These are phyloP conservation scores for Lactarius quietus DNA, from an alignment of 768 basidiomycete species.

Conservation along the genomic window DNA sequence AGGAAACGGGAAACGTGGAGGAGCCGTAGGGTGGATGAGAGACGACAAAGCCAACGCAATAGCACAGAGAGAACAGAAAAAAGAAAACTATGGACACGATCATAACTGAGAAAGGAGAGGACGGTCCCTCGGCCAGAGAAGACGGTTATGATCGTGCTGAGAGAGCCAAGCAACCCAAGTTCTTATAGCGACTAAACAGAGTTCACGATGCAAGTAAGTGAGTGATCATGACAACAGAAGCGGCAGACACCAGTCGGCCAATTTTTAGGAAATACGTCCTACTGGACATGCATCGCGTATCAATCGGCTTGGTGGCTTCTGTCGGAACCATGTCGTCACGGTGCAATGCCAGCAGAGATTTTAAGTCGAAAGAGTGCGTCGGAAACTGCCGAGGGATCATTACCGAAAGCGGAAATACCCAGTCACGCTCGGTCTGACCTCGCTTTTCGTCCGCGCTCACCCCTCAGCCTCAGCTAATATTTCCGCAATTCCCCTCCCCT, in stretches of 20 bases:
- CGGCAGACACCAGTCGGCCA: too few species aligned
- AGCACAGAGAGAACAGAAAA: constrained; percentile 1
- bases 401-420: neutral
- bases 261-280: too few species aligned
- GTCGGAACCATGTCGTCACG: too few species aligned
- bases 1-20: neutral
- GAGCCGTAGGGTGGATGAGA: neutral
- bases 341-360: too few species aligned
- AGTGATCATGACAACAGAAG: neutral
- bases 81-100: neutral
- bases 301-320: too few species aligned
- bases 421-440: constrained; percentile 9
- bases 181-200: neutral
- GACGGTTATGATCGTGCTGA: neutral
- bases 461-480: constrained; percentile 16
- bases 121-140: constrained; percentile 5
- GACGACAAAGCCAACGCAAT: neutral
- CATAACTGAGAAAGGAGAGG: constrained; percentile 8
- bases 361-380: neutral
- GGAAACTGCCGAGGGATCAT: neutral
- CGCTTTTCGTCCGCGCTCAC: constrained; percentile 19
- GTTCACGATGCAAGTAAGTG: too few species aligned
- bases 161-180: neutral
- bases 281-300: too few species aligned
- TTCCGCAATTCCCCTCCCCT: constrained; percentile 20